phyloP scores from a whole-genome alignment of 2,329 filamentous ascomycete species.

The Alternaria hordeiaustralica region DNA sequence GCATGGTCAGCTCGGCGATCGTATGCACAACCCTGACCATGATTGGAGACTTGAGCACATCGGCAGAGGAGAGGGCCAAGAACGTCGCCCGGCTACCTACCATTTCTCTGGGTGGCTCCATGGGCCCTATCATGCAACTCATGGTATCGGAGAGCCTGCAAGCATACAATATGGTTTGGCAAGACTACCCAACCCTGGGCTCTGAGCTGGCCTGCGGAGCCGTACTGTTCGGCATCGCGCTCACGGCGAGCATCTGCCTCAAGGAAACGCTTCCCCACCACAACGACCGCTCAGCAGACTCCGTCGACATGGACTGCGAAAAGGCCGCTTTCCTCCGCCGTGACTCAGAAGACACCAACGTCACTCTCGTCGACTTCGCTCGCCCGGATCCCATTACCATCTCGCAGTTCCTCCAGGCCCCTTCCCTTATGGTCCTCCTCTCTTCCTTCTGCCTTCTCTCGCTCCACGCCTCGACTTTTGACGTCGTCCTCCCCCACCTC shows the following conservation, averaged over 20 bases:
- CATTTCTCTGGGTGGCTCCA: constrained; percentile 53
- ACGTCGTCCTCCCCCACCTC: constrained; percentile 56
- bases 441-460: constrained; percentile 61
- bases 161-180: constrained; percentile 52
- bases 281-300: constrained; percentile 22
- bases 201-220: constrained; percentile 54
- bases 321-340: constrained; percentile 56
- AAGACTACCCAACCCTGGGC: constrained; percentile 52
- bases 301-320: constrained; percentile 51
- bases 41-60: constrained; percentile 54
- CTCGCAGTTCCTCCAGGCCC: constrained; percentile 54
- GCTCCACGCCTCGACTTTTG: constrained; percentile 63
- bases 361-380: constrained; percentile 44
- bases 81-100: constrained; percentile 55
- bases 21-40: constrained; percentile 55
- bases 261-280: constrained; percentile 48
- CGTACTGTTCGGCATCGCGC: constrained; percentile 51
- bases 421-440: constrained; percentile 55
- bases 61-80: constrained; percentile 46
- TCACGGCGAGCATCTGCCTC: constrained; percentile 50
- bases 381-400: constrained; percentile 53
- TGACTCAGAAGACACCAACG: constrained; percentile 44
- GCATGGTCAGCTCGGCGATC: constrained; percentile 53
- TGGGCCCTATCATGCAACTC: constrained; percentile 54
- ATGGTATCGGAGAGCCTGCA: constrained; percentile 52